Conservation (phyloP, 2,329 filamentous ascomycete genomes). For the Trichoderma sp. region DNA sequence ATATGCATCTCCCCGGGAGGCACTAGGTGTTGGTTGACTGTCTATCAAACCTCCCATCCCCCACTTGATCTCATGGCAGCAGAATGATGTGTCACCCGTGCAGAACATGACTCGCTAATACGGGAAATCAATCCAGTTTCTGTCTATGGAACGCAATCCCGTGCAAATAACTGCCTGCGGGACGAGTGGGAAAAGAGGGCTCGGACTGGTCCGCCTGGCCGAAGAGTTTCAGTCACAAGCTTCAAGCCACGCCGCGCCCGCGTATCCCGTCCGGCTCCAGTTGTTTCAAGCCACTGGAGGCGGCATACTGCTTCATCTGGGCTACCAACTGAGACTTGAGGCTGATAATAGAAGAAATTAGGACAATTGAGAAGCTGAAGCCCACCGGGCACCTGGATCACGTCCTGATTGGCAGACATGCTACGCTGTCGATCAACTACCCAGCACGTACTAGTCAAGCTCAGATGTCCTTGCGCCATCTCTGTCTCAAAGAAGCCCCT, state of each 20-base stretch:
- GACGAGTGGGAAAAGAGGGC: background rate
- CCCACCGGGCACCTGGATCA: background rate
- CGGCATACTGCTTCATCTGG: background rate
- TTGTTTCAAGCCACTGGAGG: background rate
- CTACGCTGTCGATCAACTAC: background rate
- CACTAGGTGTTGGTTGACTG: background rate
- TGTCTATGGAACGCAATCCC: background rate
- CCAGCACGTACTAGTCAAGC: background rate
- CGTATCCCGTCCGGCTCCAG: background rate
- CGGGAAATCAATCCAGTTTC: background rate
- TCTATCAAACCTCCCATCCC: slow-evolving; percentile 10
- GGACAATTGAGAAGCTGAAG: background rate
- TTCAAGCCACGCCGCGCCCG: background rate
- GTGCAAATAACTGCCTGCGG: background rate
- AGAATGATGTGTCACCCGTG: slow-evolving; percentile 8
- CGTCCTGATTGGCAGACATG: background rate
- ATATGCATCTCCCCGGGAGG: background rate
- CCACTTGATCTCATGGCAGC: slow-evolving; percentile 15
- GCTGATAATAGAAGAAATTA: background rate
- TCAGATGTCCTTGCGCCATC: background rate
- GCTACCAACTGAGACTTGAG: background rate
- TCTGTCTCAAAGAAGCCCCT: background rate
- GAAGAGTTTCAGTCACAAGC: background rate
- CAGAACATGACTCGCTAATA: slow-evolving; percentile 2
- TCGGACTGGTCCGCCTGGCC: background rate